Evolutionary conservation across 768 basidiomycete species (phyloP), one percentile per base, ranked within the genome.

Genomic region (Boletus reticulatus): DNA sequence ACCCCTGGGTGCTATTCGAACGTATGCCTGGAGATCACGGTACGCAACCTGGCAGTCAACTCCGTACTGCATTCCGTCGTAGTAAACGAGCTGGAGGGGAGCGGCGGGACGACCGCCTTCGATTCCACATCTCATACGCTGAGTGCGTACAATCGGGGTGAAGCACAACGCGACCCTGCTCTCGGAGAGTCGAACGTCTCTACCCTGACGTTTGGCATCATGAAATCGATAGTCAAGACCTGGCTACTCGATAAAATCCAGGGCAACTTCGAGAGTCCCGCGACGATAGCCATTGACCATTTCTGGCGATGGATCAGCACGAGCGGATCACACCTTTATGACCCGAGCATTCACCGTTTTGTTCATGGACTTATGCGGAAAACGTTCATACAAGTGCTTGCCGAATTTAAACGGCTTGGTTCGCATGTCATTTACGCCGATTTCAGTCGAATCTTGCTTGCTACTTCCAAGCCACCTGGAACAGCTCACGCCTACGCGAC

Each of bases 281-380:
- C 89, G 1, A 79, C 81, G 2, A 64, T 90, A 4, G 84, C 86
- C 4, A 81, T 97, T 50, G 91, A 95, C 64, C 94, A 98, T 72
- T 98, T 98, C 75, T 98, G 95, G 94, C 80, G 97, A 42, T 99
- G 97, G 97, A 82, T 97, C 60, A 89, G 87, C 69, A 93, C 93
- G 3, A 84, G 82, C 43, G 79, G 85, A 6, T 90, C 94, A 17
- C 81, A 87, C 55, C 84, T 98, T 77, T 95, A 93, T 68, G 97
- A 99, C 66, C 87, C 94, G 2, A 88, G 92, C 55, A 79, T 99
- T 7, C 94, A 98, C 67, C 85, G 89, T 1, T 99, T 99, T 72
- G 76, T 98, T 10, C 89, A 95, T 62, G 91, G 94, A 14, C 81
- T 98, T 45, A 99, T 99, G 97, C 85, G 92, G 56, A 98, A 99